phyloP scores from a whole-genome alignment of 2,329 filamentous ascomycete genomes.

The Penicillium sumatraense region DNA sequence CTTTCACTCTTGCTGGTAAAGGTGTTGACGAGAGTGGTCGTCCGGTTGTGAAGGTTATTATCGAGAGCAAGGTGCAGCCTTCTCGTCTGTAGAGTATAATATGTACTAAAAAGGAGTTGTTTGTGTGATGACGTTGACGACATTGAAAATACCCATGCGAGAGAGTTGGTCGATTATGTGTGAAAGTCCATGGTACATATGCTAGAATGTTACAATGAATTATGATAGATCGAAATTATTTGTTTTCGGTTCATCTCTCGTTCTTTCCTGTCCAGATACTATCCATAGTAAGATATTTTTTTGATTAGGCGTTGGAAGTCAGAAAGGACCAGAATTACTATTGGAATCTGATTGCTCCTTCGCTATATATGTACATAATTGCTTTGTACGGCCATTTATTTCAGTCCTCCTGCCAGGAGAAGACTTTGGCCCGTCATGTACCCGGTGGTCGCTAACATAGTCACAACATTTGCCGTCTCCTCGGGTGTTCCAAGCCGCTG shows the following conservation, averaged over 20 bases:
- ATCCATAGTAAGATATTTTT: too few species aligned
- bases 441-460: conserved; percentile 64
- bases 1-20: conserved; percentile 56
- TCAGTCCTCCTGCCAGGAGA: conserved; percentile 57
- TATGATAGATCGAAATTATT: conserved; percentile 1
- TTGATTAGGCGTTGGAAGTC: too few species aligned
- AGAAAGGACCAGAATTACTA: too few species aligned
- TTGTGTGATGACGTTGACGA: conserved; percentile 11
- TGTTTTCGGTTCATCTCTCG: too few species aligned
- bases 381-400: conserved; percentile 35
- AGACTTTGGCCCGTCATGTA: conserved; percentile 64
- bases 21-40: conserved; percentile 57
- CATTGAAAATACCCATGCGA: conserved; percentile 27
- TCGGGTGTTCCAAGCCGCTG: conserved; percentile 62
- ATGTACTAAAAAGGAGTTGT: background rate
- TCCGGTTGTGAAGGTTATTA: conserved; percentile 59
- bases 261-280: too few species aligned
- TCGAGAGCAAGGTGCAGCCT: conserved; percentile 36
- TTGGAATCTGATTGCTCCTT: background rate
- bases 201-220: conserved; percentile 3
- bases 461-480: conserved; percentile 65
- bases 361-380: background rate
- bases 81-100: conserved; percentile 12
- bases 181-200: conserved; percentile 1
- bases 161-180: conserved; percentile 6